A percentile compares a stretch with the other conserved stretches of the same genome.
phyloP scores from a whole-genome alignment of 176 grass and related monocot genomes.

The Carex cristatella region DNA sequence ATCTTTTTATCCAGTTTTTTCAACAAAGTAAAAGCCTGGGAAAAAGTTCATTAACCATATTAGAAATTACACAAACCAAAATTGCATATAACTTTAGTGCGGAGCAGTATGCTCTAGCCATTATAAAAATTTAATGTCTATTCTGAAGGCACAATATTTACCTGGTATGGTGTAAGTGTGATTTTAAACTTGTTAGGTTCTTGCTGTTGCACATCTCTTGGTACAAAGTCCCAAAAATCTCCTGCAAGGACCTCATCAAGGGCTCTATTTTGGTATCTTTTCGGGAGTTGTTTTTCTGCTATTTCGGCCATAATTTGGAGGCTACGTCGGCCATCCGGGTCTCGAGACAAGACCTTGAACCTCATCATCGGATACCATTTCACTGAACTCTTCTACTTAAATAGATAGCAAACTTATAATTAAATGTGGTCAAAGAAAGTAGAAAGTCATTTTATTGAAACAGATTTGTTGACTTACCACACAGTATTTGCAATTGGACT shows the following conservation, averaged over 20 bases:
- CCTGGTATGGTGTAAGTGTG: conserved; percentile 73
- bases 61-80: conserved; percentile 3
- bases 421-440: conserved; percentile 15
- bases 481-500: conserved; percentile 73
- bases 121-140: conserved; percentile 26
- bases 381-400: conserved; percentile 44
- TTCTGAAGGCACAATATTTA: conserved; percentile 44
- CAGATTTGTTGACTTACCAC: conserved; percentile 48
- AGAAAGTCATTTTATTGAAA: conserved; percentile 27
- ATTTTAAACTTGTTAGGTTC: conserved; percentile 45
- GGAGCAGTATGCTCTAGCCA: neutral
- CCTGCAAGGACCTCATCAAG: conserved; percentile 46
- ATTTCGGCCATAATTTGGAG: conserved; percentile 70
- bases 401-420: conserved; percentile 17
- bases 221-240: conserved; percentile 91
- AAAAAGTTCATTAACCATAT: conserved; percentile 15
- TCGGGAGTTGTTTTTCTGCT: conserved; percentile 47
- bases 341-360: conserved; percentile 41
- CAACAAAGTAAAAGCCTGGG: conserved; percentile 68
- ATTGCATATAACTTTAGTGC: neutral
- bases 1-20: conserved; percentile 64
- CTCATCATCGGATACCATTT: conserved; percentile 57
- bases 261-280: conserved; percentile 46
- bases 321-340: conserved; percentile 32
- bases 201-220: conserved; percentile 42